Evolutionary conservation across 208 protist genomes (phyloP).

Genomic region (Leishmania gerbilli): DNA sequence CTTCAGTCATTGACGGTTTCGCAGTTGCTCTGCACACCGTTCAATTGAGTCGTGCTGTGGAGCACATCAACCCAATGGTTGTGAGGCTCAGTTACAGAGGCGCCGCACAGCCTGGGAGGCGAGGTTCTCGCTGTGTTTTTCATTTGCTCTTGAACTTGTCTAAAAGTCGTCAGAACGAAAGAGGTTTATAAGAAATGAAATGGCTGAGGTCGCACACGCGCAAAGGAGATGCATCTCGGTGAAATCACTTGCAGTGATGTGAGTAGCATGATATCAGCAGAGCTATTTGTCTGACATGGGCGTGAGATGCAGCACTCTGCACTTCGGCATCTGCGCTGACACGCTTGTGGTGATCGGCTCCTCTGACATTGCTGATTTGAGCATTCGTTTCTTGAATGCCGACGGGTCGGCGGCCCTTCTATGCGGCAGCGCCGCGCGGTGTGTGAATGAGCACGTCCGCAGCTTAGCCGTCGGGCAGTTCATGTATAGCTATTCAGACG

Average conservation of each 20-base stretch:
- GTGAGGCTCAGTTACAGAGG: no score
- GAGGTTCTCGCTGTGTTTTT: not conserved
- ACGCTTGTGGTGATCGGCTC: constrained; percentile 12
- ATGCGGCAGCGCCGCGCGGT: constrained; percentile 12
- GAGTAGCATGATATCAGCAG: not conserved
- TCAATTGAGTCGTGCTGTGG: not conserved
- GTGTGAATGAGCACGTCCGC: constrained; percentile 8
- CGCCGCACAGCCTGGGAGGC: not conserved
- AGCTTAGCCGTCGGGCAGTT: not conserved
- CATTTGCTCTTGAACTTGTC: not conserved
- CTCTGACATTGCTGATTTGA: constrained; percentile 8
- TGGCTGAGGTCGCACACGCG: not conserved
- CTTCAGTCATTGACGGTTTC: not conserved
- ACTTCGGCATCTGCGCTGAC: constrained; percentile 13
- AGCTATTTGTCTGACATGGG: not conserved
- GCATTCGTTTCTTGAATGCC: constrained; percentile 21
- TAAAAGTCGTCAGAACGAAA: not conserved
- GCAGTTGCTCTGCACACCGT: not conserved
- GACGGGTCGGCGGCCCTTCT: constrained; percentile 11
- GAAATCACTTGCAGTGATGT: constrained; percentile 18
- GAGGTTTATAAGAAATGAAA: no score
- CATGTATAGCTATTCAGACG: constrained; percentile 11
- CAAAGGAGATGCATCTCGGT: constrained; percentile 5
- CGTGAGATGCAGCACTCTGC: constrained; percentile 7
- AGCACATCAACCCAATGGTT: not conserved